These are phyloP conservation scores for Phytopythium kandeliae DNA, from an alignment of 352 stramenopile species.

Conservation along the genomic window DNA sequence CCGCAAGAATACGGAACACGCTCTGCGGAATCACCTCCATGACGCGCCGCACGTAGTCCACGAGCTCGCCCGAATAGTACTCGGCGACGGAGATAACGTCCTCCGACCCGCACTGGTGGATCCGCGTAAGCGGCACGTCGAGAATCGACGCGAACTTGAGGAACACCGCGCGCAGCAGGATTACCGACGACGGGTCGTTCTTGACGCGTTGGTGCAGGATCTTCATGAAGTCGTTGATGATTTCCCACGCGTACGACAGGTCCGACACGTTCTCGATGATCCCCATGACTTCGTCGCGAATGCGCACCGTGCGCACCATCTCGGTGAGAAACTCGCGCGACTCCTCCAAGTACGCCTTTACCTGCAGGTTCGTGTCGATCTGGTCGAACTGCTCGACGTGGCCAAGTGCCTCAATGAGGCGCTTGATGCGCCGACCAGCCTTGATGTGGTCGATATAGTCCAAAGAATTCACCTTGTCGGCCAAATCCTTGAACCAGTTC, in stretches of 20 bases:
- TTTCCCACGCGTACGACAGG: slow-evolving; percentile 93
- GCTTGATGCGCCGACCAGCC: slow-evolving; percentile 92
- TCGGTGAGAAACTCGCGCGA: slow-evolving; percentile 90
- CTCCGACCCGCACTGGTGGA: slow-evolving; percentile 89
- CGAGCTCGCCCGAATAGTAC: slow-evolving; percentile 93
- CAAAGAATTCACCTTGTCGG: slow-evolving; percentile 87
- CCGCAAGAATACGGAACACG: slow-evolving; percentile 91
- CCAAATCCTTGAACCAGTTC: slow-evolving; percentile 90
- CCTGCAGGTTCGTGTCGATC: slow-evolving; percentile 93
- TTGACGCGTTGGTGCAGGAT: slow-evolving; percentile 92
- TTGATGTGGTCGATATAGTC: slow-evolving; percentile 92
- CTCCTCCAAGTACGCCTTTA: slow-evolving; percentile 93
- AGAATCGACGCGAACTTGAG: slow-evolving; percentile 94
- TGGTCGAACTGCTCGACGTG: slow-evolving; percentile 96
- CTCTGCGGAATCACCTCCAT: slow-evolving; percentile 94
- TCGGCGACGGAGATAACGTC: slow-evolving; percentile 91
- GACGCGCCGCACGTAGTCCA: slow-evolving; percentile 92
- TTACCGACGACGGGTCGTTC: slow-evolving; percentile 90
- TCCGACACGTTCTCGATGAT: slow-evolving; percentile 94
- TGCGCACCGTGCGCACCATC: slow-evolving; percentile 94
- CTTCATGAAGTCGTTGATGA: slow-evolving; percentile 93
- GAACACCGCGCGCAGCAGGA: slow-evolving; percentile 91
- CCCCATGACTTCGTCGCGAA: slow-evolving; percentile 89
- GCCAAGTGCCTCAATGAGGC: slow-evolving; percentile 89
- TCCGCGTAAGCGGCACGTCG: slow-evolving; percentile 90